phyloP scores from a whole-genome alignment of 305 asterid species.

The Petunia hybrid region DNA sequence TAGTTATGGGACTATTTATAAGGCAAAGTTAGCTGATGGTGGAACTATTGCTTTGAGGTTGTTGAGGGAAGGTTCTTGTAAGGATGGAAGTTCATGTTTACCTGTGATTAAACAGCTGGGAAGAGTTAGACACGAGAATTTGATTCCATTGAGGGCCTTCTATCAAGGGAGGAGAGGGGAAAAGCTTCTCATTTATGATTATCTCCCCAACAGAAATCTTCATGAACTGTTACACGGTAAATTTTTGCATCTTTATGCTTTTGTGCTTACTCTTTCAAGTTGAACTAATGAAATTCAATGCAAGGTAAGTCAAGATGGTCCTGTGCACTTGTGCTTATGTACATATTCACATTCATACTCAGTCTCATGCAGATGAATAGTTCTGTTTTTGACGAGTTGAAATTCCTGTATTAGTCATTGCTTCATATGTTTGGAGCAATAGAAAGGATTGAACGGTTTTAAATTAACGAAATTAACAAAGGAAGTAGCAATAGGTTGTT shows the following conservation, averaged over 20 bases:
- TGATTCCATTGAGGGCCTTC: constrained; percentile 94
- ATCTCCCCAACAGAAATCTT: constrained; percentile 74
- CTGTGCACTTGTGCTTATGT: neutral
- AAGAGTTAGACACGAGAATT: constrained; percentile 81
- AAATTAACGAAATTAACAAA: neutral
- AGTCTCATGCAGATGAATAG: neutral
- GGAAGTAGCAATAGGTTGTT: neutral
- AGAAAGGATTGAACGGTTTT: neutral
- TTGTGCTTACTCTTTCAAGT: constrained; percentile 3
- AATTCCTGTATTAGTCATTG: neutral
- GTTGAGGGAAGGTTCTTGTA: constrained; percentile 91
- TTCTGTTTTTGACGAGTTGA: constrained; percentile 9
- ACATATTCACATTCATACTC: neutral
- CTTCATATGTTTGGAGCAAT: neutral
- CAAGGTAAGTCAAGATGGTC: neutral
- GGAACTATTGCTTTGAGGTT: constrained; percentile 93
- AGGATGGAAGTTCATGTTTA: constrained; percentile 69
- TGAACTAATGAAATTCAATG: neutral
- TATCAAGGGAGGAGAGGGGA: constrained; percentile 97
- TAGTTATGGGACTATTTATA: constrained; percentile 91
- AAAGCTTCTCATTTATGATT: constrained; percentile 93
- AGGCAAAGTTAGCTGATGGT: constrained; percentile 92
- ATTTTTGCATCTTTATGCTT: neutral
- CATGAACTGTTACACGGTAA: constrained; percentile 90
- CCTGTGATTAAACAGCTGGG: constrained; percentile 83